Evolutionary conservation across 2,329 filamentous ascomycete genomes (phyloP), one percentile per base, ranked within the genome.

Genomic region (Scytalidium sp.): DNA sequence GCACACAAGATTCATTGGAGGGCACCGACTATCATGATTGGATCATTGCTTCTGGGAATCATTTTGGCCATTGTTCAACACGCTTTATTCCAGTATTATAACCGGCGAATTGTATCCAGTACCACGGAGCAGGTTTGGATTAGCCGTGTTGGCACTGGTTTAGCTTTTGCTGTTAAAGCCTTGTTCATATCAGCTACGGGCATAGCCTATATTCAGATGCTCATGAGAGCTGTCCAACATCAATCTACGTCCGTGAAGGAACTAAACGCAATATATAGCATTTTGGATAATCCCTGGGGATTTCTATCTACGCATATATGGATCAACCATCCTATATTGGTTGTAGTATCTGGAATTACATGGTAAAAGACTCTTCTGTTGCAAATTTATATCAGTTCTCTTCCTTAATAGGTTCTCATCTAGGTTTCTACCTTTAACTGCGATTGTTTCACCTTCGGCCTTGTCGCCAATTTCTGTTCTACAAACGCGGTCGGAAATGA

Each of bases 11-110:
- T 29, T 29, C 25, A 29, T 29, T 29, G 41, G 41, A 42, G 19
- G 41, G 19, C 55, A 6, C 55, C 55, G 10, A 46, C 47, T 2
- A 20, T 27, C 5, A 57, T 57, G 55, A 39, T 46, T 19, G 47
- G 27, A 11, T 50, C 46, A 19, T 41, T 54, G 3, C 15, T 55
- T 2, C 13, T 49, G 41, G 55, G 53, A 5, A 41, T 57, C 3
- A 21, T 52, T 29, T 27, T 49, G 10, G 44, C 48, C 45, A 7
- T 56, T 10, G 36, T 36, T 7, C 53, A 56, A 36, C 51, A 57
- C 36, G 7, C 49, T 2, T 55, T 47, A 11, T 56, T 55, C 21
- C 8, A 17, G 11, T 19, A n/a, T 17, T 21, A 27, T 9, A 57
- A 53, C 47, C 50, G 42, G 41, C 53, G 55, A 39, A 53, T 29